Conservation (phyloP, 2,329 filamentous ascomycete species). For the Thielaviopsis ethacetica region DNA sequence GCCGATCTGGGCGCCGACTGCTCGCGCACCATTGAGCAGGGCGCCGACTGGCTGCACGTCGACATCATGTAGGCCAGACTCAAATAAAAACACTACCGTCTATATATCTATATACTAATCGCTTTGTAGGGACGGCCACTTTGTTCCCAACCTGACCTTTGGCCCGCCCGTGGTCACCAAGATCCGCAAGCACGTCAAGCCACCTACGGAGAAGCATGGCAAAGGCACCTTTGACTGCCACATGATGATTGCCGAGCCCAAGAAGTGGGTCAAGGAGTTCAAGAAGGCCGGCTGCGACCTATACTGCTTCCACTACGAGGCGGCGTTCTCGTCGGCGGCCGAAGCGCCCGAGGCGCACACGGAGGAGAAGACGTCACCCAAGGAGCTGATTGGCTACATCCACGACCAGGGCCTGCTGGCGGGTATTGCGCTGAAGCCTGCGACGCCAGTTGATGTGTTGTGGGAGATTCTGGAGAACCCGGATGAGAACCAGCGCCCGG, state of each 20-base stretch:
- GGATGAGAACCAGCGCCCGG: constrained; percentile 61
- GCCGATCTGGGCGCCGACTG: constrained; percentile 75
- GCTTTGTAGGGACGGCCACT: constrained; percentile 73
- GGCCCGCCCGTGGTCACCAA: constrained; percentile 89
- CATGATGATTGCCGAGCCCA: constrained; percentile 99
- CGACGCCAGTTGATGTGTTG: constrained; percentile 76
- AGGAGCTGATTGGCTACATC: constrained; percentile 77
- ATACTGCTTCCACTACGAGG: constrained; percentile 99
- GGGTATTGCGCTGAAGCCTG: constrained; percentile 89
- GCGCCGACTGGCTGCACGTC: constrained; percentile 86
- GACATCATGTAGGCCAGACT: constrained; percentile 55
- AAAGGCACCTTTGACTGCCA: constrained; percentile 97
- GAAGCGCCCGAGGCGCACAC: constrained; percentile 56
- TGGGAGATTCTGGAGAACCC: constrained; percentile 72
- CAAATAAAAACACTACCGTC: neutral
- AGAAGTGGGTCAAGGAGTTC: constrained; percentile 96
- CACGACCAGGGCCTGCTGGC: constrained; percentile 78
- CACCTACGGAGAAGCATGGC: constrained; percentile 50
- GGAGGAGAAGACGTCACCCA: constrained; percentile 61
- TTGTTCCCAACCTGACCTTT: constrained; percentile 97
- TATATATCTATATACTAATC: constrained; percentile 2
- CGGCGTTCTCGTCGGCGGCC: constrained; percentile 74
- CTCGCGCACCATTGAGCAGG: constrained; percentile 65
- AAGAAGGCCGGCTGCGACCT: constrained; percentile 86
- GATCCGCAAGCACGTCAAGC: constrained; percentile 72